phyloP scores from a whole-genome alignment of 345 rosid genomes.

The Nephelium lappaceum region DNA sequence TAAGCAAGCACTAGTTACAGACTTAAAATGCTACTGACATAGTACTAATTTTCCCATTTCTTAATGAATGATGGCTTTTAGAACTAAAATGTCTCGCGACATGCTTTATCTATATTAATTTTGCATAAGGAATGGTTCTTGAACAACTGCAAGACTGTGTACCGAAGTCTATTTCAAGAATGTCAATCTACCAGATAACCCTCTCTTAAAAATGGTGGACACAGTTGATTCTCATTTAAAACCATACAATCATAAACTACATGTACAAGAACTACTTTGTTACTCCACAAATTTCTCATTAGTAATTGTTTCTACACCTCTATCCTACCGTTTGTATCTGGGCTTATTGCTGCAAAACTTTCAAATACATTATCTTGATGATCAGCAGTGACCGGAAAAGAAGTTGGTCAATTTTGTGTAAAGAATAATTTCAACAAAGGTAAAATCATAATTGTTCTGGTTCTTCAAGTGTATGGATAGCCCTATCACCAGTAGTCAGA shows the following conservation, averaged over 20 bases:
- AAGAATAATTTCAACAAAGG: too few species aligned
- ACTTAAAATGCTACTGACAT: background rate
- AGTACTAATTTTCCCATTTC: background rate
- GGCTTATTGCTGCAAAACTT: background rate
- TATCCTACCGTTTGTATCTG: background rate
- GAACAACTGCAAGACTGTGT: background rate
- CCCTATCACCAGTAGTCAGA: constrained; percentile 70
- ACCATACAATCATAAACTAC: background rate
- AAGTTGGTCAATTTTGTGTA: too few species aligned
- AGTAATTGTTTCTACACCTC: background rate
- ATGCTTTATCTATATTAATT: background rate
- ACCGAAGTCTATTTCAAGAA: too few species aligned
- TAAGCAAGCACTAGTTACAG: constrained; percentile 7
- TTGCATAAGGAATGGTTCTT: background rate
- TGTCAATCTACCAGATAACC: background rate
- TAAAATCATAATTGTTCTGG: too few species aligned
- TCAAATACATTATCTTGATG: background rate
- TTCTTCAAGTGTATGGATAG: background rate
- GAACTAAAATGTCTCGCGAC: background rate
- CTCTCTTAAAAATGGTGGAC: background rate
- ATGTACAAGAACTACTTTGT: too few species aligned
- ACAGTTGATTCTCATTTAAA: too few species aligned
- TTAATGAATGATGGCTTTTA: background rate
- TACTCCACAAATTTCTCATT: background rate
- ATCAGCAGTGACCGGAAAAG: too few species aligned